Evolutionary conservation across 108 stramenopile genomes (phyloP).

Genomic region (Phaeodactylum tricornutum): DNA sequence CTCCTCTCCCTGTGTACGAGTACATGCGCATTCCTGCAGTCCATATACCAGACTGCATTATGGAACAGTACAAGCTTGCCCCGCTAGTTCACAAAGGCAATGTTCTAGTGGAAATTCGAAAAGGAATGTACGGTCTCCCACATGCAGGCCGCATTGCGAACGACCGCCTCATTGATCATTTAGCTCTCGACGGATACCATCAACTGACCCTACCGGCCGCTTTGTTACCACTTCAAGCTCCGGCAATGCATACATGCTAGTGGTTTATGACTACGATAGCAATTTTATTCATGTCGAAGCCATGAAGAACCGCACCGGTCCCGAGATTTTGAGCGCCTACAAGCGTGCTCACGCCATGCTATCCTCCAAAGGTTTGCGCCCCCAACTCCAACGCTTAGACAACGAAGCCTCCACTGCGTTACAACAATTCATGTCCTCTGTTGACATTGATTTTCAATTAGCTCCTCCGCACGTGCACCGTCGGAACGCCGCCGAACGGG

Average conservation of each 20-base stretch:
- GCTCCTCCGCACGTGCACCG: constrained; percentile 13
- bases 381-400: constrained; percentile 17
- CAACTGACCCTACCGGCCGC: constrained; percentile 23
- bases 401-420: constrained; percentile 10
- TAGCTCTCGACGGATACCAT: constrained; percentile 5
- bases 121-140: constrained; percentile 43
- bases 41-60: constrained; percentile 27
- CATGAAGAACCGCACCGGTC: constrained; percentile 1
- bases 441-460: constrained; percentile 17
- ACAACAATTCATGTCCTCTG: constrained; percentile 3
- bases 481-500: constrained; percentile 25
- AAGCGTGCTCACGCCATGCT: constrained; percentile 1
- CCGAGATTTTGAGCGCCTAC: neutral
- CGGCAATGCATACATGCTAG: constrained; percentile 17
- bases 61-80: constrained; percentile 20
- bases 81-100: neutral
- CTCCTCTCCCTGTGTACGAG: constrained; percentile 19
- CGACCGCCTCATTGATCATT: neutral
- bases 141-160: constrained; percentile 35
- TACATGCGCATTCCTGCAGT: constrained; percentile 25
- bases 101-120: constrained; percentile 7
- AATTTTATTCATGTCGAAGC: constrained; percentile 20
- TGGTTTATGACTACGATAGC: constrained; percentile 15
- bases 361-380: constrained; percentile 4
- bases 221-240: constrained; percentile 15